Evolutionary conservation across 352 stramenopile genomes (phyloP), one percentile per base, ranked within the genome.

Genomic region (Phytopythium helicoides): DNA sequence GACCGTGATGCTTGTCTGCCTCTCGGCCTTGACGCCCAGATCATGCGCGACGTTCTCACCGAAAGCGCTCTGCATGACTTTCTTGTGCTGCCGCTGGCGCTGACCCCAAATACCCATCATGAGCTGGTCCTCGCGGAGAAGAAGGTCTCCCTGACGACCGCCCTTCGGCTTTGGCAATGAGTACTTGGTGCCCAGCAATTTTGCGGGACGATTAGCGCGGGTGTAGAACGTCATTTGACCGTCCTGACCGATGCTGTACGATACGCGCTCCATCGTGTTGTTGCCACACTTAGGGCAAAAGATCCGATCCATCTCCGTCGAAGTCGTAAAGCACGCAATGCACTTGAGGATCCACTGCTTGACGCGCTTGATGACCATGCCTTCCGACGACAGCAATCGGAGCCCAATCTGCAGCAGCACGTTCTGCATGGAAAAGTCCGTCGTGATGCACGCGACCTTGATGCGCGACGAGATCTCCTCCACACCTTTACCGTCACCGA

Each of bases 281-380:
- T 96, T 98, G 44, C 97, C 97, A 64, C 97, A 99, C 60, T 95
- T 92, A 31, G 92, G 86, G 60, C 97, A 99, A 73, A 99, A 99
- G 45, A 99, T 65, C 22, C 92, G 79, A 34, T 85, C 76, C 82
- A 97, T 92, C 59, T 98, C 89, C 2, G 74, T 94, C 57, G 78
- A 97, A 66, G 65, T 98, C 47, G 94, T 96, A 70, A 98, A 99
- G 66, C 97, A 99, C 22, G 96, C 95, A 31, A 94, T 87, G 60
- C 97, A 99, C 45, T 97, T 94, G 26, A 98, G 85, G 21, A 99
- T 97, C 94, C 96, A 99, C 55, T 97, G 82, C 69, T 94, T 92
- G 21, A 95, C 83, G 28, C 86, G 83, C 65, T 87, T 87, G 57
- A 95, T 93, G 37, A 87, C 62, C 85, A 93, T 92, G 41, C 85